phyloP scores from a whole-genome alignment of 257 asterid genomes.

The Lavandula angustifolia region DNA sequence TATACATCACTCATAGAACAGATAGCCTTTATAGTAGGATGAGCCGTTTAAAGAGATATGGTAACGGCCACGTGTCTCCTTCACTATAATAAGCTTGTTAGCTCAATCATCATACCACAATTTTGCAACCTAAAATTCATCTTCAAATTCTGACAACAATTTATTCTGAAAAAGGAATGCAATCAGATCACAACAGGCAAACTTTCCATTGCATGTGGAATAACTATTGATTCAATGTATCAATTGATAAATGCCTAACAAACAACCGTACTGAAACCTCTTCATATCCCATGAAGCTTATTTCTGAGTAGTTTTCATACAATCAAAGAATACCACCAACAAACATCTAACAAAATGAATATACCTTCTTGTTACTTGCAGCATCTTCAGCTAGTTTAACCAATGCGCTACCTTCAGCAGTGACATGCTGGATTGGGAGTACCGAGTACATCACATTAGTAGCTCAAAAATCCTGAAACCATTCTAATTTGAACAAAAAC shows the following conservation, averaged over 20 bases:
- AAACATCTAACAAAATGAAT: conserved; percentile 1
- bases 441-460: conserved; percentile 29
- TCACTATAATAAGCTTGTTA: background rate
- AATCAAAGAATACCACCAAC: conserved; percentile 15
- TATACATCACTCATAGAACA: conserved; percentile 2
- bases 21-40: background rate
- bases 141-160: background rate
- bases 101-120: background rate
- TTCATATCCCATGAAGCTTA: background rate
- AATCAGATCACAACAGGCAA: background rate
- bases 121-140: background rate
- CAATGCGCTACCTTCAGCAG: conserved; percentile 57
- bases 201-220: background rate
- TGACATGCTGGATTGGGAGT: conserved; percentile 53
- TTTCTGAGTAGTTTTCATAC: background rate
- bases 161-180: background rate
- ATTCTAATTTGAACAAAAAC: conserved; percentile 5
- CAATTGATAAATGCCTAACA: conserved; percentile 10
- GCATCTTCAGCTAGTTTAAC: conserved; percentile 64
- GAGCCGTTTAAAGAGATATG: background rate
- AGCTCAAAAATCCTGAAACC: conserved; percentile 17
- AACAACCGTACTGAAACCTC: background rate
- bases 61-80: background rate
- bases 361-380: conserved; percentile 56
- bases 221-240: conserved; percentile 9